Evolutionary conservation across 2,329 filamentous ascomycete species (phyloP).

Genomic region (Colletotrichum sp.): DNA sequence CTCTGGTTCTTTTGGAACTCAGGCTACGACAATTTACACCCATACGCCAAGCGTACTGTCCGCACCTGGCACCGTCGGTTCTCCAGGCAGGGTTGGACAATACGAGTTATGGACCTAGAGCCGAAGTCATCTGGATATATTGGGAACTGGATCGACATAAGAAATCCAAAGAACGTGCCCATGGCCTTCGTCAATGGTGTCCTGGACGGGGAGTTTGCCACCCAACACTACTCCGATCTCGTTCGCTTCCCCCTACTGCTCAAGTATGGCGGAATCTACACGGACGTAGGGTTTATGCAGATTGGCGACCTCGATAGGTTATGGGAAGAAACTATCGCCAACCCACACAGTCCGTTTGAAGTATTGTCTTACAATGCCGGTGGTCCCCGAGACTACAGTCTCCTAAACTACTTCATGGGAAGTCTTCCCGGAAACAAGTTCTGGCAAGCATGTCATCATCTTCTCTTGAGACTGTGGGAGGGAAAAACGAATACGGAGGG

Average conservation of each 20-base stretch:
- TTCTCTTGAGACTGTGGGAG: constrained; percentile 59
- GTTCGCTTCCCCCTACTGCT: constrained; percentile 62
- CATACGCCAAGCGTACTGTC: constrained; percentile 42
- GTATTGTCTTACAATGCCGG: constrained; percentile 52
- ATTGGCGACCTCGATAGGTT: constrained; percentile 61
- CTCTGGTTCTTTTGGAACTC: constrained; percentile 51
- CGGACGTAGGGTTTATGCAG: constrained; percentile 61
- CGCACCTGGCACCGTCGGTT: constrained; percentile 47
- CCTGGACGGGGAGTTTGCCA: constrained; percentile 52
- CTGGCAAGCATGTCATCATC: constrained; percentile 42
- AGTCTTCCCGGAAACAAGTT: neutral
- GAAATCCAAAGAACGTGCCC: neutral
- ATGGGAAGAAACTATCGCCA: constrained; percentile 54
- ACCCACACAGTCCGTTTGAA: constrained; percentile 50
- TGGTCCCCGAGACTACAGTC: constrained; percentile 32
- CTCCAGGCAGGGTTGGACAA: constrained; percentile 36
- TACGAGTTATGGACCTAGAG: constrained; percentile 41
- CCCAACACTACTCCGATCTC: constrained; percentile 63
- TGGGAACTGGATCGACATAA: neutral
- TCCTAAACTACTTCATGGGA: constrained; percentile 59
- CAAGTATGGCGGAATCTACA: constrained; percentile 62
- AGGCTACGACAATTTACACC: constrained; percentile 38
- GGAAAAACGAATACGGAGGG: constrained; percentile 55
- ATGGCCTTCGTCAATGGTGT: constrained; percentile 38
- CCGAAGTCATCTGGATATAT: neutral